Conservation (phyloP, 768 basidiomycete genomes). For the Suillus decipiens region DNA sequence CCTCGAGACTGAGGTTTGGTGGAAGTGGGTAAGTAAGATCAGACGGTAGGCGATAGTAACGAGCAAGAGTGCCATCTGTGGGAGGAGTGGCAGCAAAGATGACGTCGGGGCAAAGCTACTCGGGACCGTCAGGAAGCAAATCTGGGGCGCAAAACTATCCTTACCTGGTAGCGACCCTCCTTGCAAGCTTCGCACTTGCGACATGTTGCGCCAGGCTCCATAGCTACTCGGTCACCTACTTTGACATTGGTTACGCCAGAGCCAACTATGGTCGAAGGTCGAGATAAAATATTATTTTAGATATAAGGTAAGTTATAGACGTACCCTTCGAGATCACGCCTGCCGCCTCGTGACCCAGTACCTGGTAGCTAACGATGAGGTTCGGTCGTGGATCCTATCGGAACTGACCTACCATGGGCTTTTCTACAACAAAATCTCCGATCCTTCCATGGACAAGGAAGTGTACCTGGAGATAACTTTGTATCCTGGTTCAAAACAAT, state of each 20-base stretch:
- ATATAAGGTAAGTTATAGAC: background rate
- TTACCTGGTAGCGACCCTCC: conserved; percentile 79
- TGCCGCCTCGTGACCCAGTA: conserved; percentile 92
- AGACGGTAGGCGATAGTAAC: conserved; percentile 85
- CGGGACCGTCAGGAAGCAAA: conserved; percentile 6
- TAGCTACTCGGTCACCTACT: conserved; percentile 83
- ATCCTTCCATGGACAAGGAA: conserved; percentile 80
- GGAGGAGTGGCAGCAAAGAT: conserved; percentile 94
- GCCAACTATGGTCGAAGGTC: conserved; percentile 53
- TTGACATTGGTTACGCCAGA: conserved; percentile 73
- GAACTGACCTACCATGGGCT: conserved; percentile 64
- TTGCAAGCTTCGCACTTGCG: conserved; percentile 84
- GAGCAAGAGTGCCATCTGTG: conserved; percentile 83
- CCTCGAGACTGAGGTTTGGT: conserved; percentile 82
- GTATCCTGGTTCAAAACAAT: conserved; percentile 13
- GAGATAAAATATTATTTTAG: background rate
- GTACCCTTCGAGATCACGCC: conserved; percentile 73
- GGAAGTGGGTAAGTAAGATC: conserved; percentile 86
- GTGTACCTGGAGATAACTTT: conserved; percentile 55
- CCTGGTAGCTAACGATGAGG: conserved; percentile 43
- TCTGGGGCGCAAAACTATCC: conserved; percentile 5
- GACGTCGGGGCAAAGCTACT: conserved; percentile 81
- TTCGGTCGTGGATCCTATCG: conserved; percentile 1
- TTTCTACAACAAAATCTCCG: conserved; percentile 75
- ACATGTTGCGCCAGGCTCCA: conserved; percentile 91